These are phyloP conservation scores for Orbilia quercus DNA, from an alignment of 2,329 filamentous ascomycete genomes.

Conservation along the genomic window DNA sequence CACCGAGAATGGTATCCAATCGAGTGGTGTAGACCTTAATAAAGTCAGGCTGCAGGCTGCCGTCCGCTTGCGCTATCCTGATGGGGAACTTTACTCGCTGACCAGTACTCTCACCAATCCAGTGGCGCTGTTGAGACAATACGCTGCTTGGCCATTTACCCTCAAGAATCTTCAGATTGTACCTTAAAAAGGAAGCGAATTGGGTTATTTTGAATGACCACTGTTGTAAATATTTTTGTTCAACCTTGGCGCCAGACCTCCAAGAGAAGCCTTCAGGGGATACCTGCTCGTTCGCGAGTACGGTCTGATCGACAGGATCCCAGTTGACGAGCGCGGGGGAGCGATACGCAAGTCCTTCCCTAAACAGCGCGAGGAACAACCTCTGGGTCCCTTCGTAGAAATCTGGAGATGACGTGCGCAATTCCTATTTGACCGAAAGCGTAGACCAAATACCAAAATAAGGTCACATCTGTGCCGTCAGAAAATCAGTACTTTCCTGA, in stretches of 20 bases:
- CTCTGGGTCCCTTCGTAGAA: constrained; percentile 93
- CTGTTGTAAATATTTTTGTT: constrained; percentile 81
- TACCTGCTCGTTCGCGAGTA: constrained; percentile 93
- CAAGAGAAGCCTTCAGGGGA: constrained; percentile 85
- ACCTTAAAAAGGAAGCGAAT: constrained; percentile 77
- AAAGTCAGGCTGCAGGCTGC: constrained; percentile 65
- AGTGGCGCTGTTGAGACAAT: constrained; percentile 83
- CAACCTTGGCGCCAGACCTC: constrained; percentile 85
- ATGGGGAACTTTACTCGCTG: constrained; percentile 76
- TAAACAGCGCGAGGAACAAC: constrained; percentile 81
- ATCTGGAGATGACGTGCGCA: constrained; percentile 82
- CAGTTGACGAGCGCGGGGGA: constrained; percentile 87
- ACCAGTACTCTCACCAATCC: constrained; percentile 83
- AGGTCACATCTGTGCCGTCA: constrained; percentile 56
- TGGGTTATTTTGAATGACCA: constrained; percentile 90
- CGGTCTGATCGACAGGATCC: constrained; percentile 88
- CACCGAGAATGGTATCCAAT: constrained; percentile 86
- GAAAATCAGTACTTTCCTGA: constrained; percentile 52
- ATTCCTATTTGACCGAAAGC: constrained; percentile 70
- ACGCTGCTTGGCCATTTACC: constrained; percentile 85
- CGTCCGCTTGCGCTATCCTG: constrained; percentile 59
- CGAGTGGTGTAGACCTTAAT: constrained; percentile 82
- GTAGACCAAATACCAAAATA: constrained; percentile 52
- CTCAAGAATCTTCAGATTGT: constrained; percentile 75
- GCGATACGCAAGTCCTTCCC: constrained; percentile 82